Evolutionary conservation across 2,329 filamentous ascomycete species (phyloP).

Genomic region (Fusarium newnesense): DNA sequence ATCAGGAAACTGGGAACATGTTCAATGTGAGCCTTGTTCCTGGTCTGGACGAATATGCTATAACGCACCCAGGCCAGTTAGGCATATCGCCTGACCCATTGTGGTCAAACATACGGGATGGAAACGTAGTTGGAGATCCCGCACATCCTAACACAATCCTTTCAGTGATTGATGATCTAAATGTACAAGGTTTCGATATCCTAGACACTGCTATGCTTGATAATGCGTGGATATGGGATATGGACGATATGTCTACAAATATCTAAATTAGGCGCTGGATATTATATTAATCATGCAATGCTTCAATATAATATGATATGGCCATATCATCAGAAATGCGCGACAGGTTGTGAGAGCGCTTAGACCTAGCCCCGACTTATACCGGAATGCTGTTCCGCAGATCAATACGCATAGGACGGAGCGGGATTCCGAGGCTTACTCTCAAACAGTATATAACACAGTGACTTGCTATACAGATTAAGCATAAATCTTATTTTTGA

Average conservation of each 20-base stretch:
- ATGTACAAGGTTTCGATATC: slow-evolving; percentile 4
- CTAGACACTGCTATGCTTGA: slow-evolving; percentile 23
- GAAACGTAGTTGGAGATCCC: neutral
- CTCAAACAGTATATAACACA: neutral
- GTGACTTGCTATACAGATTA: neutral
- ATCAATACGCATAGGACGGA: neutral
- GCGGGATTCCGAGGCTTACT: neutral
- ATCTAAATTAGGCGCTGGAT: neutral
- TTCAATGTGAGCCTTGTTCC: neutral
- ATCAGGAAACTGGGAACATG: neutral
- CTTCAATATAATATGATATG: neutral
- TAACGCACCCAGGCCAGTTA: slow-evolving; percentile 2
- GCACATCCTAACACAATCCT: slow-evolving; percentile 20
- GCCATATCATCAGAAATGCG: neutral
- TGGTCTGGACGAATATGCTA: slow-evolving; percentile 17
- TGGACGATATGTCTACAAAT: neutral
- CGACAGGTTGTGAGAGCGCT: neutral
- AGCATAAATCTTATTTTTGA: neutral
- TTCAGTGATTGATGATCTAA: slow-evolving; percentile 32
- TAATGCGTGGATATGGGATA: slow-evolving; percentile 28
- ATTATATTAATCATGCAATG: neutral
- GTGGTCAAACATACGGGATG: slow-evolving; percentile 24
- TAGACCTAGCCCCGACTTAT: neutral
- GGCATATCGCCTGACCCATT: slow-evolving; percentile 28
- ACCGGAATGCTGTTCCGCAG: slow-evolving; percentile 13